A percentile compares a stretch with the other conserved stretches of the same genome.
Conservation (phyloP, 2,329 filamentous ascomycete genomes). For the Emydomyces testavorans region DNA sequence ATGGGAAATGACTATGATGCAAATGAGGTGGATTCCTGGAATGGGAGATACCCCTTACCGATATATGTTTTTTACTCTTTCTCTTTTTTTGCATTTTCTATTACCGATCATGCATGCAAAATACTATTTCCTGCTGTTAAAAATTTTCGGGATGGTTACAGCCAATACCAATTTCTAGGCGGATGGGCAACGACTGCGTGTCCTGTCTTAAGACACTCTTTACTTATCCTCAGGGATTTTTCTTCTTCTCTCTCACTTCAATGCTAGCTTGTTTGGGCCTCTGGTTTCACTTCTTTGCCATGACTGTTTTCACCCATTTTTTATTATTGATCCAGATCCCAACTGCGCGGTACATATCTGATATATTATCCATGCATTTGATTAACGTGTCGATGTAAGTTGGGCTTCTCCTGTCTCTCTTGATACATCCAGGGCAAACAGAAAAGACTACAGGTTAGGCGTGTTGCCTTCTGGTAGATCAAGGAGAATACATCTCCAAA, state of each 20-base stretch:
- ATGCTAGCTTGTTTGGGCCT: slow-evolving; percentile 15
- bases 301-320: neutral
- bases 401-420: no score
- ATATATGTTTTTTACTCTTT: slow-evolving; percentile 3
- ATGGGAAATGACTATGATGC: slow-evolving; percentile 7
- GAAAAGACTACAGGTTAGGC: no score
- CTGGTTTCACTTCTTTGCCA: neutral
- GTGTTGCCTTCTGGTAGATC: no score
- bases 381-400: no score
- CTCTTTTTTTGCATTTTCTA: slow-evolving; percentile 14
- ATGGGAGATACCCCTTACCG: slow-evolving; percentile 5
- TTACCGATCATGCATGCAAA: neutral
- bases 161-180: neutral
- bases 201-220: neutral
- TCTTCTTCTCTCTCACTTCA: no score
- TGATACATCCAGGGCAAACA: no score
- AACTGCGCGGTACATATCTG: no score
- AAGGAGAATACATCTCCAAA: no score
- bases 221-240: no score
- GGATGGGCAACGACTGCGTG: neutral
- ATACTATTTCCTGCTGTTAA: neutral
- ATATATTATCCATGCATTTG: neutral
- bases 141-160: neutral
- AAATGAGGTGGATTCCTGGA: neutral
- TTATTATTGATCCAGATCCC: neutral